A percentile compares a stretch with the other conserved stretches of the same genome.
phyloP scores from a whole-genome alignment of 2,329 filamentous ascomycete species.

The Emydomyces testavorans region DNA sequence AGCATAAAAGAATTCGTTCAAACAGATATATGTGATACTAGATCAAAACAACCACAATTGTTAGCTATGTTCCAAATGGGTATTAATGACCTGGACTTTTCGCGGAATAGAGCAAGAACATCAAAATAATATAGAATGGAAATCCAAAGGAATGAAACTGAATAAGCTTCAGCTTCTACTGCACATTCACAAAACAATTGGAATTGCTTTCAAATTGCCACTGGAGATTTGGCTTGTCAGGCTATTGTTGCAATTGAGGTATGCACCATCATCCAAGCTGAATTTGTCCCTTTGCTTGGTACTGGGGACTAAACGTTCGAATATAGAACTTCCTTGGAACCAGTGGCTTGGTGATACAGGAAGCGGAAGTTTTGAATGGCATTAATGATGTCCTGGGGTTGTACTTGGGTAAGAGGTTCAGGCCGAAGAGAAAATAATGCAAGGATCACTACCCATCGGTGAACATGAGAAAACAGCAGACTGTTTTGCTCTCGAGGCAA shows the following conservation, averaged over 20 bases:
- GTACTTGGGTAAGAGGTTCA: background rate
- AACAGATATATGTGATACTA: conserved; percentile 98
- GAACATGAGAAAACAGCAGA: background rate
- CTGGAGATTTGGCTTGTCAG: background rate
- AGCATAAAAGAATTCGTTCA: conserved; percentile 86
- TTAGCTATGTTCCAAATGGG: conserved; percentile 11
- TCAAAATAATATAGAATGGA: no score
- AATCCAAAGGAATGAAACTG: background rate
- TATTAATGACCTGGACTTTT: no score
- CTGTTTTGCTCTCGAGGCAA: background rate
- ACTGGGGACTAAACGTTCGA: background rate
- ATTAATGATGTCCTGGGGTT: background rate
- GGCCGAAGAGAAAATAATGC: background rate
- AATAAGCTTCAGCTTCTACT: background rate
- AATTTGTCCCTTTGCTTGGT: background rate
- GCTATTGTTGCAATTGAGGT: background rate
- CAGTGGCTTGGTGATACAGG: background rate
- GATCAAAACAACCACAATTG: background rate
- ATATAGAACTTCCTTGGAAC: background rate
- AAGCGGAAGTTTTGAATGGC: background rate
- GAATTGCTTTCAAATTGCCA: background rate
- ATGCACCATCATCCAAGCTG: background rate
- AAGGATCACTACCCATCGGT: conserved; percentile 4
- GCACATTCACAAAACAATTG: background rate
- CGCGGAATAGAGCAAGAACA: no score